A percentile compares a stretch with the other conserved stretches of the same genome.
These are phyloP conservation scores for Saturnispora zaruensis DNA, from an alignment of 805 yeast genomes.

Conservation along the genomic window DNA sequence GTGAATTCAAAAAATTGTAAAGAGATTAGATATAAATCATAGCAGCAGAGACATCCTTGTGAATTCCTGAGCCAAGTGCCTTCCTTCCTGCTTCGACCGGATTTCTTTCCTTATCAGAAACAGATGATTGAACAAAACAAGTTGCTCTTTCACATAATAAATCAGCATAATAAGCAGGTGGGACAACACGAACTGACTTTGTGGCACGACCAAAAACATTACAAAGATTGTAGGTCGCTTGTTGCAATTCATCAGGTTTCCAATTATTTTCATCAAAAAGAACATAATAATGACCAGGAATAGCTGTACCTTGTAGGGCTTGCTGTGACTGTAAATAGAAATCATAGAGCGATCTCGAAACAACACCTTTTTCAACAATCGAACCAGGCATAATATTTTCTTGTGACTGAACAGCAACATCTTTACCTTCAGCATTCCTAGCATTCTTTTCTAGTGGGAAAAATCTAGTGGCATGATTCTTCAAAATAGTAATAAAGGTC, in stretches of 20 bases:
- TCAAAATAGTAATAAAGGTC: constrained; percentile 22
- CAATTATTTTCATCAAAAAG: constrained; percentile 24
- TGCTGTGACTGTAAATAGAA: constrained; percentile 28
- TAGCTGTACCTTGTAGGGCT: constrained; percentile 29
- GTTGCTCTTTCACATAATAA: constrained; percentile 27
- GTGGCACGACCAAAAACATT: constrained; percentile 26
- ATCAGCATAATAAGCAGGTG: constrained; percentile 28
- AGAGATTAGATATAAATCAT: constrained; percentile 17
- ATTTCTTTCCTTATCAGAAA: constrained; percentile 7
- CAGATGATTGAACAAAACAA: constrained; percentile 15
- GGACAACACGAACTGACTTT: constrained; percentile 27
- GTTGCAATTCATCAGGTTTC: constrained; percentile 24
- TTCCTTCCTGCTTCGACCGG: constrained; percentile 16
- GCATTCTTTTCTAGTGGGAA: constrained; percentile 24
- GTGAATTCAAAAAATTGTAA: neutral
- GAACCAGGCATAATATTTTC: constrained; percentile 26
- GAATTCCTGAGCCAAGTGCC: constrained; percentile 16
- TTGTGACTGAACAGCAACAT: constrained; percentile 18
- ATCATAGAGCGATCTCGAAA: constrained; percentile 26
- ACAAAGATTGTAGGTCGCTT: constrained; percentile 25
- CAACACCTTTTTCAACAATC: constrained; percentile 26
- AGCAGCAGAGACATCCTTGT: constrained; percentile 15
- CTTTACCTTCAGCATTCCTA: constrained; percentile 15
- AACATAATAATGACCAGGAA: constrained; percentile 29
- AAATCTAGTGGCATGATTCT: constrained; percentile 24